These are phyloP conservation scores for Phanerodontia chrysosporium DNA, from an alignment of 768 basidiomycete genomes.

Conservation along the genomic window DNA sequence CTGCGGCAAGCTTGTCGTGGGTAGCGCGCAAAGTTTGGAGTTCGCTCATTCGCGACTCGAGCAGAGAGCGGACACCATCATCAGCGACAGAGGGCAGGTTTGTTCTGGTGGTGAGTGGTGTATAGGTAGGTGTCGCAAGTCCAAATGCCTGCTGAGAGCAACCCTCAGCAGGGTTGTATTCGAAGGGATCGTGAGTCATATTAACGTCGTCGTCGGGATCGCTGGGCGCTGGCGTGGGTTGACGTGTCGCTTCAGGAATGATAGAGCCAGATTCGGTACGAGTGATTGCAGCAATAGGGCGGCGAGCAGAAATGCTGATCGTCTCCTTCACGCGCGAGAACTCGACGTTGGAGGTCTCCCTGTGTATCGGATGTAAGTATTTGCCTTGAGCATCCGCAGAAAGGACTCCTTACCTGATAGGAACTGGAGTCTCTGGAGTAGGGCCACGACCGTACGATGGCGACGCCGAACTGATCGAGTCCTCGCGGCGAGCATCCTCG, in stretches of 20 bases:
- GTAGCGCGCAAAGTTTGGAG: neutral
- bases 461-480: neutral
- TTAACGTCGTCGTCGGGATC: conserved; percentile 21
- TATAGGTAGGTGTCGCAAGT: conserved; percentile 10
- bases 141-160: neutral
- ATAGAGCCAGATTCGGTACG: conserved; percentile 46
- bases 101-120: neutral
- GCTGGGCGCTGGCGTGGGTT: conserved; percentile 48
- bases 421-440: neutral
- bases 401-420: conserved; percentile 11
- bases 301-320: neutral
- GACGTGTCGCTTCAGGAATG: conserved; percentile 43
- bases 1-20: neutral
- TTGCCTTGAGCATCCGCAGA: no score
- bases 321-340: neutral
- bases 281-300: conserved; percentile 17
- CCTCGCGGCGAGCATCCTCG: conserved; percentile 14
- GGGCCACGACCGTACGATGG: neutral
- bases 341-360: neutral
- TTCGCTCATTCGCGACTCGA: neutral
- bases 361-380: no score
- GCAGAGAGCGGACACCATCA: neutral
- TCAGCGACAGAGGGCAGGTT: neutral
- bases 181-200: conserved; percentile 18
- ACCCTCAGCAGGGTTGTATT: neutral